A percentile compares a stretch with the other conserved stretches of the same genome.
Evolutionary conservation across 2,329 filamentous ascomycete species (phyloP).

Genomic region (Colletotrichum sidae): DNA sequence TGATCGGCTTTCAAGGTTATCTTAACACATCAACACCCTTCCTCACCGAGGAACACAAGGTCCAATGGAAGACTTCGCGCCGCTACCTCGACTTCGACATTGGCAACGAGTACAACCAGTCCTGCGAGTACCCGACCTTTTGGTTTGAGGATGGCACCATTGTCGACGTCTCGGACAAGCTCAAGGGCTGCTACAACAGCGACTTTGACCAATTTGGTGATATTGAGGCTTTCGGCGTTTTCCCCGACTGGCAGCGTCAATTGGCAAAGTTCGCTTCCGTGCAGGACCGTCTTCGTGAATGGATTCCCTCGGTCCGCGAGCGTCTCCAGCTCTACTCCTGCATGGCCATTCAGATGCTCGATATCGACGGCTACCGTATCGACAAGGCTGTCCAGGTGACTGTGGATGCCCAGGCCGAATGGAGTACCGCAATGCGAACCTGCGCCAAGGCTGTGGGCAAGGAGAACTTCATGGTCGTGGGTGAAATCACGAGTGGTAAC

Average conservation of each 20-base stretch:
- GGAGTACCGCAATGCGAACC: constrained; percentile 65
- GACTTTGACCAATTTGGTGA: constrained; percentile 75
- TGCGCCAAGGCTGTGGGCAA: constrained; percentile 70
- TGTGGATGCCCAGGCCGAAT: constrained; percentile 69
- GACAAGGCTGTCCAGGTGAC: constrained; percentile 75
- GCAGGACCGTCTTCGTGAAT: constrained; percentile 75
- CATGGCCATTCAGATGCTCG: constrained; percentile 70
- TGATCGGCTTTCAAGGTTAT: constrained; percentile 72
- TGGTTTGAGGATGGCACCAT: constrained; percentile 69
- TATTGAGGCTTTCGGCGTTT: constrained; percentile 72
- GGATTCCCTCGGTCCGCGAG: constrained; percentile 67
- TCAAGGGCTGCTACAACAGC: constrained; percentile 69
- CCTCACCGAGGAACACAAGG: constrained; percentile 65
- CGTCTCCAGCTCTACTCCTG: constrained; percentile 72
- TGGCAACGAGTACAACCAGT: constrained; percentile 63
- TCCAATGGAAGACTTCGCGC: constrained; percentile 65
- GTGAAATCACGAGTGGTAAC: constrained; percentile 73
- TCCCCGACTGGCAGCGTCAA: constrained; percentile 72
- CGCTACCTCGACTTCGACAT: constrained; percentile 69
- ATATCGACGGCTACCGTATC: constrained; percentile 75
- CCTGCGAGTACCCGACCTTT: constrained; percentile 70
- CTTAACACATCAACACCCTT: constrained; percentile 70
- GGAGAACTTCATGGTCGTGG: constrained; percentile 72
- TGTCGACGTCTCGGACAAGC: constrained; percentile 57
- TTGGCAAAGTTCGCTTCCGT: constrained; percentile 75